phyloP scores from a whole-genome alignment of 163 green algal genomes.

The Coccomyxa subellipsoidea region DNA sequence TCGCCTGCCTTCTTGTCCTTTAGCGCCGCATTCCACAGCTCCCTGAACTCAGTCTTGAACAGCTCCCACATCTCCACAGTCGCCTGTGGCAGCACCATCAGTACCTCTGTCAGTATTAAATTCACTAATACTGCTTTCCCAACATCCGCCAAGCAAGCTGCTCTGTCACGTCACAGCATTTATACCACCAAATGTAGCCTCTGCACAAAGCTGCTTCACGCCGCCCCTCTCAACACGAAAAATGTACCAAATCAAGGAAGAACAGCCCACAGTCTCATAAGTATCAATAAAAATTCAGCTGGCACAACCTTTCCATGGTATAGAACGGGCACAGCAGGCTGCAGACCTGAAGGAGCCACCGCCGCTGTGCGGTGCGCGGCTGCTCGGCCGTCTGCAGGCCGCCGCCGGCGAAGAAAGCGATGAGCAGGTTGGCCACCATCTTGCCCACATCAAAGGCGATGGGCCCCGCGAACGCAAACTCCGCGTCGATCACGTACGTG shows the following conservation, averaged over 20 bases:
- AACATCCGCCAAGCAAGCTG: too few species aligned
- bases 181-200: too few species aligned
- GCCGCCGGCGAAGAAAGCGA: constrained; percentile 84
- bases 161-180: too few species aligned
- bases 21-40: constrained; percentile 53
- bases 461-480: constrained; percentile 96
- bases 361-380: constrained; percentile 41
- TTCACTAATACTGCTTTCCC: too few species aligned
- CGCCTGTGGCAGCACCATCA: constrained; percentile 6
- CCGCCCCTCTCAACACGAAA: too few species aligned
- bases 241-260: too few species aligned
- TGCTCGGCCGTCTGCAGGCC: constrained; percentile 47
- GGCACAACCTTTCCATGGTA: too few species aligned
- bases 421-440: constrained; percentile 90
- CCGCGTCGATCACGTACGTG: constrained; percentile 49
- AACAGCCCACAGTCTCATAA: too few species aligned
- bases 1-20: constrained; percentile 33
- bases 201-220: too few species aligned
- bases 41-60: constrained; percentile 61
- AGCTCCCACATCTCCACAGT: constrained; percentile 48
- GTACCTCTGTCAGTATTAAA: too few species aligned
- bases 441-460: constrained; percentile 97
- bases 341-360: constrained; percentile 56
- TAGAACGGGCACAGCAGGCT: too few species aligned
- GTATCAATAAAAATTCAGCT: too few species aligned